phyloP scores from a whole-genome alignment of 2,329 filamentous ascomycete genomes.

The Beauveria bassiana region DNA sequence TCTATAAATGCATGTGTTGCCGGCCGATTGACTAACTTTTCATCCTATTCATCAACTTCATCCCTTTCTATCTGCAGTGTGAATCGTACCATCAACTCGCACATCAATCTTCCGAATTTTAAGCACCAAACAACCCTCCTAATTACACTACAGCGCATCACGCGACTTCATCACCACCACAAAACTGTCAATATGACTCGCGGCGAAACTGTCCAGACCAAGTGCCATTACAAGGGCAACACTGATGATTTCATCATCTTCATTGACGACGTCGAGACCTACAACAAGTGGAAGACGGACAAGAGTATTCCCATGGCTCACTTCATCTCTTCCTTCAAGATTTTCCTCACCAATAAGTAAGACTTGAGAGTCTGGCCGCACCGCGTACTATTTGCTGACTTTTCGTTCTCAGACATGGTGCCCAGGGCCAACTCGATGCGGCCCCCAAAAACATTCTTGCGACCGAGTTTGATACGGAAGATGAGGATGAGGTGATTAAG shows the following conservation, averaged over 20 bases:
- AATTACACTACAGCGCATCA: slow-evolving; percentile 15
- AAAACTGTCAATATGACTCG: slow-evolving; percentile 51
- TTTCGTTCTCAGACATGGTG: slow-evolving; percentile 59
- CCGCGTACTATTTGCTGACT: slow-evolving; percentile 12
- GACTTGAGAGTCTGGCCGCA: slow-evolving; percentile 24
- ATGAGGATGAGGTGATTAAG: slow-evolving; percentile 74
- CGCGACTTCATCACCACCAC: slow-evolving; percentile 12
- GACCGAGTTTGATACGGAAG: slow-evolving; percentile 76
- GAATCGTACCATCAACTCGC: background rate
- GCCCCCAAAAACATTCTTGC: slow-evolving; percentile 71
- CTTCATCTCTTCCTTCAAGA: slow-evolving; percentile 80
- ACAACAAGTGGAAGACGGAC: slow-evolving; percentile 78
- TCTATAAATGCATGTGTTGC: slow-evolving; percentile 7
- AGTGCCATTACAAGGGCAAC: slow-evolving; percentile 78
- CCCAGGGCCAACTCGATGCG: slow-evolving; percentile 68
- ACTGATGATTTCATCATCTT: slow-evolving; percentile 53
- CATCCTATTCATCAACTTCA: slow-evolving; percentile 4
- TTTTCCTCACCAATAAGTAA: slow-evolving; percentile 87
- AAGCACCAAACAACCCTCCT: slow-evolving; percentile 11
- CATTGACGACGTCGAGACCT: slow-evolving; percentile 50
- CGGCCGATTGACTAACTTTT: background rate
- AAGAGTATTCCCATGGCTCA: slow-evolving; percentile 71
- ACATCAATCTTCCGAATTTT: background rate
- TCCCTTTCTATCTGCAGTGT: slow-evolving; percentile 1
- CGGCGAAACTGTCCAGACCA: slow-evolving; percentile 62